Base-by-base conservation (phyloP, 495 filamentous ascomycete genomes). In the Neurospora pannonica region DNA sequence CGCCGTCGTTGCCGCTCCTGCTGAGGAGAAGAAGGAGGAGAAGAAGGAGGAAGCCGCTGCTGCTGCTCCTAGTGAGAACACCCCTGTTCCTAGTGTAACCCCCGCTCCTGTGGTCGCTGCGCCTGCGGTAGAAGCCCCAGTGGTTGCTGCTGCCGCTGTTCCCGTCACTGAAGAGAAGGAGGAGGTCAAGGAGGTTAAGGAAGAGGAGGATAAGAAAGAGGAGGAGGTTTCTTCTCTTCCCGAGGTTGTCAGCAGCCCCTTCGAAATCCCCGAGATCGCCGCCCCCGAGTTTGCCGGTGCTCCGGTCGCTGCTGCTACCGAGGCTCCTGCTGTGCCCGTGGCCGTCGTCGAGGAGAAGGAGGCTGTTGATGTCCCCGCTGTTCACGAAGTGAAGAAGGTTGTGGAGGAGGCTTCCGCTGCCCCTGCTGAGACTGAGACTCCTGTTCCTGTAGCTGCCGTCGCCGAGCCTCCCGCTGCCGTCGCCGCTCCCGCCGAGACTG, bases 301-400 rank as follows among this genome's bases (percentile, higher is more conserved):
- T 69, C 87, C 92, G 87, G 88, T 87, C 71, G 87, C 87, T 69
- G 92, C 91, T 81, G 91, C 92, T 83, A 87, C 88, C 84, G 71
- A 73, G 70, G 73, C 73, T 73, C 19, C 42, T 17, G 80, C 73
- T 70, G 71, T 76, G 75, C 75, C 78, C 77, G 74, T 77, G 77
- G 67, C 70, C 17, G 34, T 74, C 37, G 74, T 17, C 3, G 38
- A 17, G 9, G 48, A 11, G 15, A 24, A 37, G 39, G 39, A 28
- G 70, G 38, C 72, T 2, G 43, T 72, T 73, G 48, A 76, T 79
- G 71, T 83, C 74, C 37, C 43, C 36, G 15, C 70, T 38, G 70
- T 34, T 75, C 31, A 38, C 3, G 54, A 62, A 17, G 54, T 62
- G 5, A 62, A 62, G 54, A 62, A 62, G 28, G 54, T 60, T 62